A percentile compares a stretch with the other conserved stretches of the same genome.
These are phyloP conservation scores for Astrothelium subdiscretum DNA, from an alignment of 495 filamentous ascomycete genomes.

Conservation along the genomic window DNA sequence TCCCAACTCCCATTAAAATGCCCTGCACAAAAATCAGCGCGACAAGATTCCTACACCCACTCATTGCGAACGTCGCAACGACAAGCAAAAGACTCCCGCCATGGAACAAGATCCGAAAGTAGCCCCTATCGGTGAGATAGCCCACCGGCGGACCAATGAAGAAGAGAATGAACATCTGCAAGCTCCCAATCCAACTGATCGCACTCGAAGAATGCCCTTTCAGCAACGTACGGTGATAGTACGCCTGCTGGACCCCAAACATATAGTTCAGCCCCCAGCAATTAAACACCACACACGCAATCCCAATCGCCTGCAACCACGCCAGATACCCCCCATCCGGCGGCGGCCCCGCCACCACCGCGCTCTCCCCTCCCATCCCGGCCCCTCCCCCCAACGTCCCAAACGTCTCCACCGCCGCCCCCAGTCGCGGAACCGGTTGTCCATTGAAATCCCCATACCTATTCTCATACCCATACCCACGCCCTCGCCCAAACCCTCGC, in stretches of 20 bases:
- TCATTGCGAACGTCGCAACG: conserved; percentile 12
- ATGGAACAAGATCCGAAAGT: conserved; percentile 23
- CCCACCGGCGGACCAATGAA: conserved; percentile 22
- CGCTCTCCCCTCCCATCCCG: not conserved
- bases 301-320: conserved; percentile 11
- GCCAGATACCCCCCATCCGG: conserved; percentile 1
- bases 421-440: not conserved
- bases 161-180: conserved; percentile 26
- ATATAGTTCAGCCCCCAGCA: conserved; percentile 15
- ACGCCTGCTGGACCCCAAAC: conserved; percentile 26
- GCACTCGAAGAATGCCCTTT: conserved; percentile 12
- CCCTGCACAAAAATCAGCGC: conserved; percentile 20
- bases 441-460: too few species aligned
- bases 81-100: conserved; percentile 12
- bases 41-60: conserved; percentile 9
- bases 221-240: conserved; percentile 19
- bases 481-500: too few species aligned
- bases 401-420: not conserved
- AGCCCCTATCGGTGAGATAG: conserved; percentile 21
- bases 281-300: conserved; percentile 14
- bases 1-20: conserved; percentile 14
- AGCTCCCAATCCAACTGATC: conserved; percentile 27
- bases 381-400: not conserved
- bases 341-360: too few species aligned
- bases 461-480: too few species aligned